These are phyloP conservation scores for Vachellia pachyceras DNA, from an alignment of 306 rosid genomes.

Conservation along the genomic window DNA sequence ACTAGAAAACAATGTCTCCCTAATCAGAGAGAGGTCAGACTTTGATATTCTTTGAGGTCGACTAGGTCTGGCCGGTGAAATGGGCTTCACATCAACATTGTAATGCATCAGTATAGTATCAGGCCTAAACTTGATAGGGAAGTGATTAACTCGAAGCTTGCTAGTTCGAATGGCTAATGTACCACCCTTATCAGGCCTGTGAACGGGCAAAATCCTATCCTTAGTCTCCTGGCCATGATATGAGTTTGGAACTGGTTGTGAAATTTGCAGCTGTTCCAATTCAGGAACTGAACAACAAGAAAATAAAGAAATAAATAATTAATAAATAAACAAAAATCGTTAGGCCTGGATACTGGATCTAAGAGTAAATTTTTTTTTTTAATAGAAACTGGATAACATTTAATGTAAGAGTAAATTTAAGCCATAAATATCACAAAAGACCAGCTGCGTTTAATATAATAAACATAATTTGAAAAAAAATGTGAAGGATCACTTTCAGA, in stretches of 20 bases:
- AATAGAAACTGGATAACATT: too few relatives aligned
- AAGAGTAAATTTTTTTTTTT: too few relatives aligned
- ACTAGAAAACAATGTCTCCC: slow-evolving; percentile 61
- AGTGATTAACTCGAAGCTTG: slow-evolving; percentile 61
- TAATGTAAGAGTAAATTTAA: too few relatives aligned
- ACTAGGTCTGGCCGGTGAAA: slow-evolving; percentile 44
- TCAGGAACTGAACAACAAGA: slow-evolving; percentile 2
- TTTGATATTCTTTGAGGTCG: slow-evolving; percentile 55
- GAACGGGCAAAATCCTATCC: slow-evolving; percentile 45
- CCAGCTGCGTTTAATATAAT: too few relatives aligned
- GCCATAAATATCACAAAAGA: too few relatives aligned
- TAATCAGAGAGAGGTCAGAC: slow-evolving; percentile 55
- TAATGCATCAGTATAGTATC: slow-evolving; percentile 60
- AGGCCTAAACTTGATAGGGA: slow-evolving; percentile 52
- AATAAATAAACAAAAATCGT: background rate
- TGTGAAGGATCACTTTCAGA: too few relatives aligned
- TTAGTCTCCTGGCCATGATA: slow-evolving; percentile 13
- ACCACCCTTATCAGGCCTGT: slow-evolving; percentile 75
- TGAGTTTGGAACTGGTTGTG: background rate
- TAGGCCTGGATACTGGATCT: background rate
- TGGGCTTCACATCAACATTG: slow-evolving; percentile 56
- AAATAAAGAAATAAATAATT: too few relatives aligned
- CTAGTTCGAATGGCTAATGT: slow-evolving; percentile 32
- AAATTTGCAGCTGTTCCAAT: slow-evolving; percentile 37
- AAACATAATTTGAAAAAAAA: too few relatives aligned